phyloP scores from a whole-genome alignment of 257 asterid genomes.

The Solanum piurae region DNA sequence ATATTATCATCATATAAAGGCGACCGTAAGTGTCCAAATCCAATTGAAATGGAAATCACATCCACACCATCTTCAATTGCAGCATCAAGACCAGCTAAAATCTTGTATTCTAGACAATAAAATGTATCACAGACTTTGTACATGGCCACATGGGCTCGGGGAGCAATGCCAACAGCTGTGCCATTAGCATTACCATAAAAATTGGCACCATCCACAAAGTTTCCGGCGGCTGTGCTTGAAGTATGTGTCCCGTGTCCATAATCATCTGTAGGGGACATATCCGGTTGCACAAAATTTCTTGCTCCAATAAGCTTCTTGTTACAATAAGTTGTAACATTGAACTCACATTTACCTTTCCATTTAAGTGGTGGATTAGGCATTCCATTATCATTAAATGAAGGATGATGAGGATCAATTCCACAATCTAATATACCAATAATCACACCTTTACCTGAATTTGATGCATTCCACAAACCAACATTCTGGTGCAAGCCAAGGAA shows the following conservation, averaged over 20 bases:
- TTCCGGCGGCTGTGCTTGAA: neutral
- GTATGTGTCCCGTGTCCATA: neutral
- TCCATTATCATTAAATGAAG: neutral
- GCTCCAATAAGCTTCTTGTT: slow-evolving; percentile 5
- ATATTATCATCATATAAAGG: neutral
- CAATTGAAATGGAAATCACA: neutral
- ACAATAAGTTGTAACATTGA: neutral
- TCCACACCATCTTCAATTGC: slow-evolving; percentile 10
- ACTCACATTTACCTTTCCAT: slow-evolving; percentile 7
- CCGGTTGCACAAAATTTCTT: neutral
- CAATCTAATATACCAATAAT: slow-evolving; percentile 1
- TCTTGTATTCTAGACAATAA: neutral
- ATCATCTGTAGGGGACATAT: neutral
- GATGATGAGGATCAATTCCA: neutral
- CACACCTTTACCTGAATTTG: neutral
- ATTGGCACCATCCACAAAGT: neutral
- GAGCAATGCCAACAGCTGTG: neutral
- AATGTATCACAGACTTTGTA: neutral
- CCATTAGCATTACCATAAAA: neutral
- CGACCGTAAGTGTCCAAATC: neutral
- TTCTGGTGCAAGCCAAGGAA: neutral
- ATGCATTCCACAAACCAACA: neutral
- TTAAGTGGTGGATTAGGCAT: slow-evolving; percentile 1
- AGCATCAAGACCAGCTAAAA: neutral
- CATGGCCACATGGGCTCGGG: neutral